Base-by-base conservation (phyloP, 345 rosid species). In the Hypericum perforatum region DNA sequence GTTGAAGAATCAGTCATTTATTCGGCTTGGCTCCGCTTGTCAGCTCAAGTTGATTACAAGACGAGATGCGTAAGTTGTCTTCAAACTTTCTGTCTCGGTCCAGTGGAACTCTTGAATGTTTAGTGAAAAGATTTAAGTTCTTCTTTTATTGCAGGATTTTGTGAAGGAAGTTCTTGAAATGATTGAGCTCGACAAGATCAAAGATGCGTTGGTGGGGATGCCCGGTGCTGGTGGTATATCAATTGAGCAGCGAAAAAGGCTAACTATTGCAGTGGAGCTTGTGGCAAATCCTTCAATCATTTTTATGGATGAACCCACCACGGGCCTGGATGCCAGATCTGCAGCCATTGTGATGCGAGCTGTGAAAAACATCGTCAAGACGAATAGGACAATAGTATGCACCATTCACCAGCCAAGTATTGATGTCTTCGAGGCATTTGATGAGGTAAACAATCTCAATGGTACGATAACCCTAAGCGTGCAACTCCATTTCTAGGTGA, bases 271-370 rank as follows among this genome's bases (percentile, higher is more conserved):
- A 32, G 94, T 87, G 48, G 87, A 84, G 61, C 76, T 87, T 39
- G 96, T 87, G 15, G 85, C 96, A 44, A 87, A 84, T 64, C 96
- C 94, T 5, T 80, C 84, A 5, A 74, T 87, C 45, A 76, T 87
- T 2, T 87, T 84, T 64, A 87, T 87, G 96, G 96, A 87, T 59
- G 94, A 87, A 61, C 96, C 96, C 22, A 82, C 96, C 36, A 78
- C 96, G 0, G 84, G 96, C 37, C 63, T 84, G n/a, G 94, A 87
- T 62, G 96, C 94, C 46, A 75, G 94, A 75, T 75, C 96, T 13
- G 96, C 96, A 5, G 96, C 89, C 48, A 76, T 87, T 49, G 89
- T 84, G 45, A 78, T 87, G 89, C 65, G 96, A 62, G 87, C 82
- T 38, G 89, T 81, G 70, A 87, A 82, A 69, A 87, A 84, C 54